These are phyloP conservation scores for Jatropha multifida DNA, from an alignment of 441 rosid species.

Conservation along the genomic window DNA sequence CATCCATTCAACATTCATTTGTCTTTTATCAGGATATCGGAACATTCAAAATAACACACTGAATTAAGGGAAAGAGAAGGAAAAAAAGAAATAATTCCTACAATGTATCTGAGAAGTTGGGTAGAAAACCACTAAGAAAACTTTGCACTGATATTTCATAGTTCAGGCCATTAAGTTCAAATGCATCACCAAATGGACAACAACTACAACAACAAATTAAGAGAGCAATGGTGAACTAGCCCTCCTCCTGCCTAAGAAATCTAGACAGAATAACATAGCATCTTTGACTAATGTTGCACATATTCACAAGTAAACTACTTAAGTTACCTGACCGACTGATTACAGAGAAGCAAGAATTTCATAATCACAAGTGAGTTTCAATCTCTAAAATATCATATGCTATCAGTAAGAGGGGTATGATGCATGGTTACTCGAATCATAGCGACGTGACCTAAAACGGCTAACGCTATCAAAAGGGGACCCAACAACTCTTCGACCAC, in stretches of 20 bases:
- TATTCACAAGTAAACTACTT: slow-evolving; percentile 19
- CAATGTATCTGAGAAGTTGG: neutral
- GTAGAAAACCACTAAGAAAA: neutral
- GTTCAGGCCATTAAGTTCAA: neutral
- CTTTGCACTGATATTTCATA: neutral
- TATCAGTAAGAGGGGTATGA: slow-evolving; percentile 36
- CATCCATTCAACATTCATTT: neutral
- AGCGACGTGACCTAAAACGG: slow-evolving; percentile 56
- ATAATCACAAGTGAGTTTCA: slow-evolving; percentile 4
- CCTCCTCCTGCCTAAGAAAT: neutral
- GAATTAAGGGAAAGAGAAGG: neutral
- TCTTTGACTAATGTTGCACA: slow-evolving; percentile 7
- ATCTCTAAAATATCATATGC: slow-evolving; percentile 5
- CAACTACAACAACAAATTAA: slow-evolving; percentile 5
- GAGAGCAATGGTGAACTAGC: neutral
- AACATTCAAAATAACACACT: neutral
- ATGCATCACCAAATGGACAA: neutral
- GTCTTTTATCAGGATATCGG: neutral
- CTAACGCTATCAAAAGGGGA: slow-evolving; percentile 48
- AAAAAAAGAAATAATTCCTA: neutral
- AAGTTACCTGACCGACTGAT: slow-evolving; percentile 12
- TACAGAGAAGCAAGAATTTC: slow-evolving; percentile 10
- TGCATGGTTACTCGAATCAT: slow-evolving; percentile 38
- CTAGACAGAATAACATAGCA: neutral
- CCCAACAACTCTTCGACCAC: slow-evolving; percentile 61